Base-by-base conservation (phyloP, 306 rosid species). In the Sindora glabra region DNA sequence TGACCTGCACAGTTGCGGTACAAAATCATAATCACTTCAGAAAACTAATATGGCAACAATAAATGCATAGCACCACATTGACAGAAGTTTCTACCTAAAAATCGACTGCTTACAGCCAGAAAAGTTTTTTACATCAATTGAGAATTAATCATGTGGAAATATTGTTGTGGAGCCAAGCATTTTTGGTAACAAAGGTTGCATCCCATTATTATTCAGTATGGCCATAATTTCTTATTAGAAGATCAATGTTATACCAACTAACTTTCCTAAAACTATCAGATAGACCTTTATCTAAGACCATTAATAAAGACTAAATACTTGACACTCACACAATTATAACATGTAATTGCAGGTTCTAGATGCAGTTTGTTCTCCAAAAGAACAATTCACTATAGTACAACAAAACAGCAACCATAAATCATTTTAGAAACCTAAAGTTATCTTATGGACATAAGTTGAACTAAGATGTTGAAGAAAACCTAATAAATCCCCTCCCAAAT, bases 1-100 rank as follows among this genome's bases (percentile, higher is more conserved):
- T 67, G 58, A 83, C 89, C 97, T 91, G 71, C 50, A 19, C 27
- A 62, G 10, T 67, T 24, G 33, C 32, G 39, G 27, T 12, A 59
- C 13, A 52, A 58, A 30, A 64, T n/a, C 40, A 30, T 15, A 56
- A 55, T 19, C 17, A 22, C 12, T 1, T 34, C 14, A 34, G 40
- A 34, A 1, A 34, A 34, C 40, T 34, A 0, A 1, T 34, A 34
- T 34, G 11, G 11, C 12, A 34, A 34, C 12, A 10, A 10, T 34
- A 3, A 34, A 34, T 10, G 12, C 40, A 10, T 34, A 10, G 40
- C 14, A 7, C 34, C 34, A 5, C 8, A 9, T 5, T 4, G 8
- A 0, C 8, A 29, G 8, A 6, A 34, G 3, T 34, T 9, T 34
- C 3, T 34, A 9, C 3, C 11, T 9, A 10, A 34, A 34, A 34